A percentile compares a stretch with the other conserved stretches of the same genome.
Conservation (phyloP, 2,329 filamentous ascomycete species). For the Pseudogymnoascus sp. region DNA sequence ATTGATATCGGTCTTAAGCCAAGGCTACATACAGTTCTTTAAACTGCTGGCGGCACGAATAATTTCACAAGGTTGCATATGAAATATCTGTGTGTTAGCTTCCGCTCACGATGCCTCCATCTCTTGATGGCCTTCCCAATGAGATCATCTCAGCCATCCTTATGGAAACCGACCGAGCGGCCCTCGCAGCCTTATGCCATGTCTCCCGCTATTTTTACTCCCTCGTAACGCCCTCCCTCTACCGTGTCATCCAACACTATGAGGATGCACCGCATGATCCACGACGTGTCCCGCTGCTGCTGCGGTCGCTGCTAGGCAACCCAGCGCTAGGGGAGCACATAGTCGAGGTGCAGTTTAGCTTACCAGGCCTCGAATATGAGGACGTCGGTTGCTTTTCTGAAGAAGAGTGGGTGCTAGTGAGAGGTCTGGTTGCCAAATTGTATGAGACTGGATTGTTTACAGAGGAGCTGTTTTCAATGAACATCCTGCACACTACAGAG, state of each 20-base stretch:
- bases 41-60: no score
- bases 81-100: background rate
- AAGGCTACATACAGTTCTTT: no score
- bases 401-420: background rate
- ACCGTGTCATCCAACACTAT: background rate
- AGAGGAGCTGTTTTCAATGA: background rate
- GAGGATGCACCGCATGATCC: background rate
- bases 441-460: background rate
- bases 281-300: background rate
- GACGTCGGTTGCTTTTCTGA: background rate
- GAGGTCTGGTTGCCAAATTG: background rate
- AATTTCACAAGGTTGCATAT: background rate
- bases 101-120: background rate
- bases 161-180: background rate
- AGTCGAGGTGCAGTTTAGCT: background rate
- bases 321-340: background rate
- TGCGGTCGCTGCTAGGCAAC: background rate
- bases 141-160: constrained; percentile 2
- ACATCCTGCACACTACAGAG: background rate
- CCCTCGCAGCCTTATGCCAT: background rate
- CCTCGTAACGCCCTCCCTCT: background rate
- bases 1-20: no score
- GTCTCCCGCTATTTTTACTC: background rate
- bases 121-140: background rate
- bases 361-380: background rate